Evolutionary conservation across 345 rosid species (phyloP).

Genomic region (Geranium brycei): DNA sequence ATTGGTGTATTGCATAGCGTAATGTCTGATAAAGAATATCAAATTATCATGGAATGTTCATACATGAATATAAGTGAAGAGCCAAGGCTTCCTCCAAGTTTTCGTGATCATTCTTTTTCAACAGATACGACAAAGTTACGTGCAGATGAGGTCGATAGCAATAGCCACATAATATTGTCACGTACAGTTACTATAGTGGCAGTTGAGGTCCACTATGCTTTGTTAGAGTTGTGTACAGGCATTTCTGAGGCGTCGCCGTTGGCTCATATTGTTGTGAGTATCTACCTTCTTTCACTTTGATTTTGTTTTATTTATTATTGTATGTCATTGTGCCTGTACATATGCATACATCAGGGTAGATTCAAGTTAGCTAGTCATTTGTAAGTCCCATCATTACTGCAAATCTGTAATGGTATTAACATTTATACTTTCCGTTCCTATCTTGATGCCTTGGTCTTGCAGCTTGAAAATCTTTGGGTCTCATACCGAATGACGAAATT

Average conservation of each 20-base stretch:
- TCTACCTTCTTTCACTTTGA: not conserved
- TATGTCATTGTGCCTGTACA: not conserved
- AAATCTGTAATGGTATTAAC: too few species aligned
- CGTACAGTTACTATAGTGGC: constrained; percentile 74
- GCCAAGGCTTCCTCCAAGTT: constrained; percentile 82
- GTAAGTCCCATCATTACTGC: not conserved
- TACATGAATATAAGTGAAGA: constrained; percentile 63
- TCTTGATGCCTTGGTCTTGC: constrained; percentile 17
- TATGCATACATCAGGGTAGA: not conserved
- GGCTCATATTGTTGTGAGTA: constrained; percentile 79
- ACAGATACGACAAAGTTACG: constrained; percentile 62
- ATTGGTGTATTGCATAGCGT: constrained; percentile 73
- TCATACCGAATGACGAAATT: constrained; percentile 80
- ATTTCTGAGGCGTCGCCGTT: constrained; percentile 70
- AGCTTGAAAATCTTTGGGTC: constrained; percentile 97
- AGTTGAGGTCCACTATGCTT: constrained; percentile 74
- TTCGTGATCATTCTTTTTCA: constrained; percentile 63
- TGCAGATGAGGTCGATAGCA: constrained; percentile 82
- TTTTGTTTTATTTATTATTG: too few species aligned
- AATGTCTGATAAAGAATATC: constrained; percentile 84
- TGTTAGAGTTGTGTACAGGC: constrained; percentile 81
- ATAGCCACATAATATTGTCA: constrained; percentile 73
- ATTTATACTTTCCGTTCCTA: not conserved
- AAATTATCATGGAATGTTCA: constrained; percentile 57
- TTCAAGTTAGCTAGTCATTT: not conserved